Percentiles rank a stretch among this genome's conserved stretches.
Conservation (phyloP, 2,329 filamentous ascomycete genomes). For the Colletotrichum liriopes region DNA sequence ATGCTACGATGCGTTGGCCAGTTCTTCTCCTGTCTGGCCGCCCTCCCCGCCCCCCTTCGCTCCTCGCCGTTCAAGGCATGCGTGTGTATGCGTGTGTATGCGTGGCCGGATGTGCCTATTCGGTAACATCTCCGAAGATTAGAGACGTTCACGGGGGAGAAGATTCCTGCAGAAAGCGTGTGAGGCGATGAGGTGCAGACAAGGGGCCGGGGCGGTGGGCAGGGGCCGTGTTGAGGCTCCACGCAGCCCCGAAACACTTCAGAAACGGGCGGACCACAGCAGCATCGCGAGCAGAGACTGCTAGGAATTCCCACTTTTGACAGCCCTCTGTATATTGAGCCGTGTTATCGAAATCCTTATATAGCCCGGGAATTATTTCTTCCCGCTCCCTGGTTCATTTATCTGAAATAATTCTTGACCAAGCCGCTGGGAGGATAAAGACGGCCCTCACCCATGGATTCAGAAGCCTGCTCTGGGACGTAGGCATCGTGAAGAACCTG, state of each 20-base stretch:
- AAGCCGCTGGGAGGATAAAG: background rate
- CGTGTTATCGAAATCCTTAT: background rate
- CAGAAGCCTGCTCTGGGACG: background rate
- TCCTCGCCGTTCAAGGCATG: background rate
- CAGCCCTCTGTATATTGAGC: conserved; percentile 12
- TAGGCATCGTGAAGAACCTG: too few species aligned
- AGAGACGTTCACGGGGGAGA: background rate
- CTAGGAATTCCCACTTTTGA: background rate
- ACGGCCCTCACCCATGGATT: background rate
- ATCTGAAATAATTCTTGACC: background rate
- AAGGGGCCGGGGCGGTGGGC: background rate
- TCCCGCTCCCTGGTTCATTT: background rate
- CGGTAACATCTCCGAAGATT: background rate
- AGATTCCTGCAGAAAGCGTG: background rate
- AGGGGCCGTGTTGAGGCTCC: background rate
- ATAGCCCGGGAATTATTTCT: background rate
- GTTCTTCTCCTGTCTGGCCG: background rate
- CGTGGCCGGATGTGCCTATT: background rate
- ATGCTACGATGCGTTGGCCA: background rate
- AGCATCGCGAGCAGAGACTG: background rate
- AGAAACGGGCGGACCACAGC: conserved; percentile 30
- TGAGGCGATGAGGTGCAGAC: background rate
- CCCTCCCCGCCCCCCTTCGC: background rate
- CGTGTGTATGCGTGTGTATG: background rate
- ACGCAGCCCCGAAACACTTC: conserved; percentile 38